Evolutionary conservation across 2,329 filamentous ascomycete species (phyloP).

Genomic region (Torrubiellomyces zombiae): DNA sequence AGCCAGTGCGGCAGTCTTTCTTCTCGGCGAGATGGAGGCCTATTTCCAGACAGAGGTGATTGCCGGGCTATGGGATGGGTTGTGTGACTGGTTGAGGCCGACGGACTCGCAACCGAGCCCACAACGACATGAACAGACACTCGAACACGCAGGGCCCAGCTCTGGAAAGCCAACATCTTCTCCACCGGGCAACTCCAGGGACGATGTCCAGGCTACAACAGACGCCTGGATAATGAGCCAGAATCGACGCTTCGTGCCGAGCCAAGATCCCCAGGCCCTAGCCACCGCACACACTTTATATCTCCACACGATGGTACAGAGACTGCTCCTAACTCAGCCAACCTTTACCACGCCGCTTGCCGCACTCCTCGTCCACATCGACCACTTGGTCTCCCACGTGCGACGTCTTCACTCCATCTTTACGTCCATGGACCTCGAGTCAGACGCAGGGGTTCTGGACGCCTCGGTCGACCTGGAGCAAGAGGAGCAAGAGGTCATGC

Average conservation of each 20-base stretch:
- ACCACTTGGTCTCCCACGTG: conserved; percentile 64
- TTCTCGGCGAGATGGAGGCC: conserved; percentile 70
- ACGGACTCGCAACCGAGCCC: conserved; percentile 18
- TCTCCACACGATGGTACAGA: conserved; percentile 48
- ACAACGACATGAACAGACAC: conserved; percentile 8
- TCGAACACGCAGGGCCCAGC: conserved; percentile 1
- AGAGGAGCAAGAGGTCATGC: conserved; percentile 54
- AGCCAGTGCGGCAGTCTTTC: conserved; percentile 71
- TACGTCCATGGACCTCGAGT: conserved; percentile 62
- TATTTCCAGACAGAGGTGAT: conserved; percentile 88
- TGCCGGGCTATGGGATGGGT: conserved; percentile 62
- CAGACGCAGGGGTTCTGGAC: conserved; percentile 67
- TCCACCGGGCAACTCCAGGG: background rate
- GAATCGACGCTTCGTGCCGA: conserved; percentile 5
- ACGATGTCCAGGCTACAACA: conserved; percentile 1
- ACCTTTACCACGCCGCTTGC: conserved; percentile 50
- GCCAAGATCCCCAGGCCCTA: conserved; percentile 73
- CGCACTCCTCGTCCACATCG: conserved; percentile 54
- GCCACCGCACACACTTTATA: conserved; percentile 66
- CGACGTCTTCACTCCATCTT: conserved; percentile 62
- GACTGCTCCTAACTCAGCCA: conserved; percentile 47
- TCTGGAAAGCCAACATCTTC: conserved; percentile 2
- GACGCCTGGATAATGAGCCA: conserved; percentile 2
- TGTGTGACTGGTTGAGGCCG: conserved; percentile 55
- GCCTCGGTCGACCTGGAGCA: conserved; percentile 52